Percentiles rank a stretch among this genome's conserved stretches.
Conservation (phyloP, 2,329 filamentous ascomycete species). For the Plenodomus biglobosus region DNA sequence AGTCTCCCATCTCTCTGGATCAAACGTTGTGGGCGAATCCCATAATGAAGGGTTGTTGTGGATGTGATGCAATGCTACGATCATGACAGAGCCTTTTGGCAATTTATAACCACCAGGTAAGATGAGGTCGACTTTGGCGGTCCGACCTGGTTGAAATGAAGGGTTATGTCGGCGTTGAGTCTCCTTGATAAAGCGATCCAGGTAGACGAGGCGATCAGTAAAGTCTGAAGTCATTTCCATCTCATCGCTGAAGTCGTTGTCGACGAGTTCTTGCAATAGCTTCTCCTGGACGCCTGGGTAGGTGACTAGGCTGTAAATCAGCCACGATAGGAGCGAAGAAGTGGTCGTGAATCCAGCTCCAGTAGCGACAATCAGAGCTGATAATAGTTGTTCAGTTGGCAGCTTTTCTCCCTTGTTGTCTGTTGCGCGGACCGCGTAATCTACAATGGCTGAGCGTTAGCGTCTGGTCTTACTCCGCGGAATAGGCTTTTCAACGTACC, state of each 20-base stretch:
- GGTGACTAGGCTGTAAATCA: conserved; percentile 12
- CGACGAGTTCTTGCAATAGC: conserved; percentile 23
- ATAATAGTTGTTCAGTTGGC: conserved; percentile 12
- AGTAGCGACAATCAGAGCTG: not conserved
- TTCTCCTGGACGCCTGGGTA: conserved; percentile 23
- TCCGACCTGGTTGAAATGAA: conserved; percentile 53
- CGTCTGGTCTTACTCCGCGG: not conserved
- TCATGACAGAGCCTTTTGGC: conserved; percentile 55
- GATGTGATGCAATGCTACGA: conserved; percentile 52
- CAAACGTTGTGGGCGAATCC: conserved; percentile 60
- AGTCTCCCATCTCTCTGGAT: conserved; percentile 62
- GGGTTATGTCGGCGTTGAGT: conserved; percentile 25
- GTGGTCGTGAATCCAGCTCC: conserved; percentile 26
- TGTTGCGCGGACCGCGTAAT: conserved; percentile 10
- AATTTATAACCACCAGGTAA: conserved; percentile 62
- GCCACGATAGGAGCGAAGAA: conserved; percentile 24
- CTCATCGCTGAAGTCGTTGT: conserved; percentile 17
- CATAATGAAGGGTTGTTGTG: conserved; percentile 58
- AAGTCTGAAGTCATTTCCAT: conserved; percentile 22
- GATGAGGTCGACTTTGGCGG: conserved; percentile 57
- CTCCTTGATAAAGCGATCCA: conserved; percentile 27
- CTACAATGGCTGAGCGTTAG: not conserved
- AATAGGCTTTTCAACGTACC: not conserved
- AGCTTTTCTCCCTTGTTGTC: conserved; percentile 28
- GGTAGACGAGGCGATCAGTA: conserved; percentile 20